Evolutionary conservation across 371 early-diverging fungal genomes (phyloP).

Genomic region (Rhizopus arrhizus): DNA sequence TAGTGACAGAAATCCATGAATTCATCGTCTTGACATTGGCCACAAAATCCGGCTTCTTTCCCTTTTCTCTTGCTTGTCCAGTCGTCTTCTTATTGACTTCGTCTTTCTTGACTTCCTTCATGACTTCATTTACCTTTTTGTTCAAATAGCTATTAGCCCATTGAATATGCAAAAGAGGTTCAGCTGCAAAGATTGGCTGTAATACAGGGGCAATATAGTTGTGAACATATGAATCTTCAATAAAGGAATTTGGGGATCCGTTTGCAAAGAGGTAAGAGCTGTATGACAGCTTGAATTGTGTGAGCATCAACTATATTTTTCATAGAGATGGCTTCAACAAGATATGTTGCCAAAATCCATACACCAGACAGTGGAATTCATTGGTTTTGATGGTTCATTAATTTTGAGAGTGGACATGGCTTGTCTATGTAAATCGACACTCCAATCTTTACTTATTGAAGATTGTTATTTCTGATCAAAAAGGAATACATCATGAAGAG

Average conservation of each 20-base stretch:
- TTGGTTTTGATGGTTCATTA: too few species aligned
- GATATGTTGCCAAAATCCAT: background rate
- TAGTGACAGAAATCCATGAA: background rate
- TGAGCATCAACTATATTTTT: background rate
- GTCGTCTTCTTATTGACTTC: too few species aligned
- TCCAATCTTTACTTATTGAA: too few species aligned
- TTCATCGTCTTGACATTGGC: background rate
- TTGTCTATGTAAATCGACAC: too few species aligned
- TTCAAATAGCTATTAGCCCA: background rate
- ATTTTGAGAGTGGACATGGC: too few species aligned
- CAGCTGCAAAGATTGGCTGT: background rate
- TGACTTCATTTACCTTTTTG: too few species aligned
- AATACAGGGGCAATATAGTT: background rate
- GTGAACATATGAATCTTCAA: constrained; percentile 1
- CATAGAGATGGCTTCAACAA: background rate
- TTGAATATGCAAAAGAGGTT: background rate
- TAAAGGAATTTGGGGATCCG: background rate
- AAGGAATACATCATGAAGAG: too few species aligned
- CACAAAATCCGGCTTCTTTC: constrained; percentile 3
- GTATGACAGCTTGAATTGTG: background rate
- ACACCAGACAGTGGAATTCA: too few species aligned
- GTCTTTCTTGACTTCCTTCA: too few species aligned
- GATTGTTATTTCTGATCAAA: too few species aligned
- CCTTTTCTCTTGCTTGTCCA: too few species aligned
- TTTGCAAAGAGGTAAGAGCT: background rate